Conservation (phyloP, 2,329 filamentous ascomycete genomes). For the Fusarium dlaminii region DNA sequence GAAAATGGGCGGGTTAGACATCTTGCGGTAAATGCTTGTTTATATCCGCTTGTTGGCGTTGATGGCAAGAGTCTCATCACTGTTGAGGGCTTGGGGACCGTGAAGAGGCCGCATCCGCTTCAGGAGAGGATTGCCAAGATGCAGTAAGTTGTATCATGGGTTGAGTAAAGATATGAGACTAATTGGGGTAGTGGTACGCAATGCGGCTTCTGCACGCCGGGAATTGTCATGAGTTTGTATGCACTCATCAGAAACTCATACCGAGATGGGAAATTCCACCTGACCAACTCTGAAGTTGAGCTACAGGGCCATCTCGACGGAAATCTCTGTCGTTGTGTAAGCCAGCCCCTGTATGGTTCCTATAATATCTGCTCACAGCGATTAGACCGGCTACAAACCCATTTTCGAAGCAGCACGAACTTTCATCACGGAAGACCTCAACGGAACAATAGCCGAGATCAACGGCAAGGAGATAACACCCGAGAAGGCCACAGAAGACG, state of each 20-base stretch:
- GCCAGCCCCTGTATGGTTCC: too few relatives aligned
- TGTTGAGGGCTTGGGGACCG: background rate
- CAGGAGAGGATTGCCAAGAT: constrained; percentile 3
- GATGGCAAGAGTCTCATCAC: constrained; percentile 3
- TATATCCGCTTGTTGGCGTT: background rate
- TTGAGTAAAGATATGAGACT: accelerated
- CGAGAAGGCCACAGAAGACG: background rate
- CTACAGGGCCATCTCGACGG: background rate
- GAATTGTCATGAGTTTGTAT: constrained; percentile 2
- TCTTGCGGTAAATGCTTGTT: background rate
- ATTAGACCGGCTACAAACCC: background rate
- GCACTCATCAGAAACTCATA: background rate
- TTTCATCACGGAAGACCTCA: background rate
- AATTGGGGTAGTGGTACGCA: background rate
- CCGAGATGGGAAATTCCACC: background rate
- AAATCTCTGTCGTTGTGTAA: background rate
- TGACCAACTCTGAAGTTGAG: background rate
- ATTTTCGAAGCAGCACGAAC: constrained; percentile 1
- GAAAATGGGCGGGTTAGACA: background rate
- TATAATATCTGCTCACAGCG: background rate
- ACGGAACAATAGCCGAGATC: background rate
- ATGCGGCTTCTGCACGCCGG: background rate
- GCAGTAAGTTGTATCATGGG: background rate
- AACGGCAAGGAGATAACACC: background rate
- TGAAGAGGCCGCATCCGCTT: background rate